Percentiles rank a stretch among this genome's conserved stretches.
These are phyloP conservation scores for Physocladia obscura DNA, from an alignment of 192 early-diverging fungal genomes.

Conservation along the genomic window DNA sequence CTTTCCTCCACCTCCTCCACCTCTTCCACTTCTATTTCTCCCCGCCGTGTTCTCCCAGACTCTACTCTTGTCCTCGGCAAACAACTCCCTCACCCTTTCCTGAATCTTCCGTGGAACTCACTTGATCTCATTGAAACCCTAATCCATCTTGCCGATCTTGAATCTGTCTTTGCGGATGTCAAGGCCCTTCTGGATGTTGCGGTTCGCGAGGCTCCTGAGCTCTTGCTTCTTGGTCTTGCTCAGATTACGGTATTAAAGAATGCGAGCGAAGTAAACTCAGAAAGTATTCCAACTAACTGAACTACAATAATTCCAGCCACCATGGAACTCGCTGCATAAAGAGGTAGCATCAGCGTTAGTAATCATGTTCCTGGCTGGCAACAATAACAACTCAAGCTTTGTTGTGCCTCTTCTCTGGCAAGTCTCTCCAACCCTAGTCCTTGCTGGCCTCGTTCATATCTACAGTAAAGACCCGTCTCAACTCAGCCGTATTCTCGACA, in stretches of 20 bases:
- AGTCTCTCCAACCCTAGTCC: slow-evolving; percentile 53
- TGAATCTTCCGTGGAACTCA: slow-evolving; percentile 63
- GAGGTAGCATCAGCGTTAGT: slow-evolving; percentile 65
- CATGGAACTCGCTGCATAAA: slow-evolving; percentile 48
- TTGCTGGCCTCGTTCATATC: slow-evolving; percentile 66
- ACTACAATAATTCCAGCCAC: no score
- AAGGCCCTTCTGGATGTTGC: slow-evolving; percentile 64
- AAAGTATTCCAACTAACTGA: no score
- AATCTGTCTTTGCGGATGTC: slow-evolving; percentile 51
- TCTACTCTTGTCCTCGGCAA: slow-evolving; percentile 13
- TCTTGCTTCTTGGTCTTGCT: slow-evolving; percentile 70
- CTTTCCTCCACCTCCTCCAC: slow-evolving; percentile 56
- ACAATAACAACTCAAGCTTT: slow-evolving; percentile 60
- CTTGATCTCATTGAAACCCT: slow-evolving; percentile 73
- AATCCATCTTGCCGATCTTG: slow-evolving; percentile 46
- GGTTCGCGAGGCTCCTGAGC: slow-evolving; percentile 66
- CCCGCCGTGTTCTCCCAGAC: slow-evolving; percentile 1
- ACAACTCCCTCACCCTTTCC: slow-evolving; percentile 39
- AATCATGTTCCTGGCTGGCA: slow-evolving; percentile 63
- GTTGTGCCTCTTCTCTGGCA: slow-evolving; percentile 76
- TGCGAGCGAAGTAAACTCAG: no score
- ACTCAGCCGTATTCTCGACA: slow-evolving; percentile 69
- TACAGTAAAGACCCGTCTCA: slow-evolving; percentile 69
- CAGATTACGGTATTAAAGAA: slow-evolving; percentile 66
- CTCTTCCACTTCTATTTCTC: slow-evolving; percentile 51